phyloP scores from a whole-genome alignment of 306 rosid genomes.

The Quercus glauca region DNA sequence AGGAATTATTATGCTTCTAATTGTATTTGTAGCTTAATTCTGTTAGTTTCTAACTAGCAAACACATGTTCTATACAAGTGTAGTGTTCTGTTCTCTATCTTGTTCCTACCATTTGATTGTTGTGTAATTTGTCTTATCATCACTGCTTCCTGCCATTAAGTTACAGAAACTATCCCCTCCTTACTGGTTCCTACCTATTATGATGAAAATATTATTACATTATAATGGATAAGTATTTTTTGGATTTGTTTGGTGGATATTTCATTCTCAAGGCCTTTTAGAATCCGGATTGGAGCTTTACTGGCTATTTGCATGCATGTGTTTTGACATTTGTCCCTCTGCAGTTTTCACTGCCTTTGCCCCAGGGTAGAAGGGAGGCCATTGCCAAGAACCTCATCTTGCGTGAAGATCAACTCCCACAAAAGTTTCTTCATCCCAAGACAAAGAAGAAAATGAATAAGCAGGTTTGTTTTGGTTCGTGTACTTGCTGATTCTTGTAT shows the following conservation, averaged over 20 bases:
- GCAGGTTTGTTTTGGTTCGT: constrained; percentile 36
- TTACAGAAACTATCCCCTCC: neutral
- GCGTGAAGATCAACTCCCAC: constrained; percentile 98
- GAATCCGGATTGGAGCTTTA: neutral
- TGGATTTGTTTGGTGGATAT: neutral
- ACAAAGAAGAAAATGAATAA: constrained; percentile 72
- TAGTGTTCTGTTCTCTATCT: neutral
- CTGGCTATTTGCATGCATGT: neutral
- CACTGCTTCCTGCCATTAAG: neutral
- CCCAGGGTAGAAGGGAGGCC: constrained; percentile 90
- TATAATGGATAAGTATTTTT: neutral
- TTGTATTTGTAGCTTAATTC: neutral
- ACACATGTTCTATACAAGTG: neutral
- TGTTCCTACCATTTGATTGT: neutral
- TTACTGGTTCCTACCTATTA: neutral
- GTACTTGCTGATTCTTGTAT: neutral
- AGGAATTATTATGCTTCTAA: neutral
- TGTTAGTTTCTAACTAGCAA: neutral
- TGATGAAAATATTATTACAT: neutral
- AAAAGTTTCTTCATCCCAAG: constrained; percentile 75
- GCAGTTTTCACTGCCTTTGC: constrained; percentile 87
- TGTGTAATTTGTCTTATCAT: neutral
- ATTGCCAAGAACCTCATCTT: constrained; percentile 75
- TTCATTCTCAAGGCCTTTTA: neutral
- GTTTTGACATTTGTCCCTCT: constrained; percentile 27